Percentiles rank a stretch among this genome's conserved stretches.
Evolutionary conservation across 2,329 filamentous ascomycete species (phyloP).

Genomic region (Raffaelea albimanens): DNA sequence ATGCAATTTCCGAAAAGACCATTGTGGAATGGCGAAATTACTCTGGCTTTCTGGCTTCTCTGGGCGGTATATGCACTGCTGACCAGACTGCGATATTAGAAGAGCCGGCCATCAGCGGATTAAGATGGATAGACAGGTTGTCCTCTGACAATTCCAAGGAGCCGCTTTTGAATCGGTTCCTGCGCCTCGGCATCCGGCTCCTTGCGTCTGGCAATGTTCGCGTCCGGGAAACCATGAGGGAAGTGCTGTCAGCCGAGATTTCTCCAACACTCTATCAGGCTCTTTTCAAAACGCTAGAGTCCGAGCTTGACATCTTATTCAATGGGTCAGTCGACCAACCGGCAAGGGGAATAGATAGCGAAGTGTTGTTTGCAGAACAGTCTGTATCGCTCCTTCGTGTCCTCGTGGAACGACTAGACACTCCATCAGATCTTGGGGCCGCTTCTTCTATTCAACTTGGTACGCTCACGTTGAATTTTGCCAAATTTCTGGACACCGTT

Average conservation of each 20-base stretch:
- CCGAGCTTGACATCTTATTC: slow-evolving; percentile 54
- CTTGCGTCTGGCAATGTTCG: slow-evolving; percentile 54
- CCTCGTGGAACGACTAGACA: slow-evolving; percentile 55
- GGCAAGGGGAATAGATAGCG: slow-evolving; percentile 45
- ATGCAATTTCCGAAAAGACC: slow-evolving; percentile 44
- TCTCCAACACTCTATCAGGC: slow-evolving; percentile 52
- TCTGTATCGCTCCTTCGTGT: slow-evolving; percentile 53
- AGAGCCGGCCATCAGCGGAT: slow-evolving; percentile 44
- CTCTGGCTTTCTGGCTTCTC: slow-evolving; percentile 57
- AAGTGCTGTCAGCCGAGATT: slow-evolving; percentile 57
- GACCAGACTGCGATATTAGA: slow-evolving; percentile 48
- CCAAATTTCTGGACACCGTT: slow-evolving; percentile 54
- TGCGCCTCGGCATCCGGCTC: slow-evolving; percentile 55
- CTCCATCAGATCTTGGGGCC: slow-evolving; percentile 50
- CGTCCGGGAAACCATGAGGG: slow-evolving; percentile 57
- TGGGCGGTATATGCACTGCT: slow-evolving; percentile 56
- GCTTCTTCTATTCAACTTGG: slow-evolving; percentile 57
- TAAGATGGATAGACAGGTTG: slow-evolving; percentile 56
- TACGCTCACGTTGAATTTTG: slow-evolving; percentile 54
- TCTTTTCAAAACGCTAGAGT: slow-evolving; percentile 55
- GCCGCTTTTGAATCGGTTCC: slow-evolving; percentile 48
- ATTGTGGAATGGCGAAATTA: slow-evolving; percentile 60
- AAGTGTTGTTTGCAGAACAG: slow-evolving; percentile 59
- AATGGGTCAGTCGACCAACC: slow-evolving; percentile 42
- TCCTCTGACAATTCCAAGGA: slow-evolving; percentile 52